These are phyloP conservation scores for Pisolithus tinctorius DNA, from an alignment of 768 basidiomycete genomes.

Conservation along the genomic window DNA sequence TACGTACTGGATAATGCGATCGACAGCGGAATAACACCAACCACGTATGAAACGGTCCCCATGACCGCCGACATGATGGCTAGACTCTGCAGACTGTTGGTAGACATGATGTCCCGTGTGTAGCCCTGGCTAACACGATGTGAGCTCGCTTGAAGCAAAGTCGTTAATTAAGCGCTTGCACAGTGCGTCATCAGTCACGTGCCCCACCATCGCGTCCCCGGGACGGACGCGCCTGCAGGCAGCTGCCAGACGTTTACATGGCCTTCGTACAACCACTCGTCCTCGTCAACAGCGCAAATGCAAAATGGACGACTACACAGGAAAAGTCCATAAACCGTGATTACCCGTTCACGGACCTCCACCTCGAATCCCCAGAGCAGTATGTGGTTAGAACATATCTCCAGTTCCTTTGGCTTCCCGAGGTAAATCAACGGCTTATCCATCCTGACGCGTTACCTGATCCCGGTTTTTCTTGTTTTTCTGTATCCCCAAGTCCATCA, in stretches of 20 bases:
- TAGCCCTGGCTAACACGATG: no score
- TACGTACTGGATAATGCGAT: conserved; percentile 60
- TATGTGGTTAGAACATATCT: conserved; percentile 60
- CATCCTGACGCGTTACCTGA: neutral
- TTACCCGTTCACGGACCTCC: conserved; percentile 43
- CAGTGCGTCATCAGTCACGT: no score
- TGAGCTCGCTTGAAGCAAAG: no score
- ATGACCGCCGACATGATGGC: conserved; percentile 50
- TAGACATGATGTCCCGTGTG: conserved; percentile 24
- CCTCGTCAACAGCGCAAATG: conserved; percentile 19
- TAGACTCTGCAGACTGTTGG: conserved; percentile 17
- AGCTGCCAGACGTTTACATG: neutral
- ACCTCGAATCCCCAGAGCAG: conserved; percentile 45
- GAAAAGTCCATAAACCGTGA: conserved; percentile 52
- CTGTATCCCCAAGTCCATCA: conserved; percentile 49
- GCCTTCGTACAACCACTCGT: conserved; percentile 8
- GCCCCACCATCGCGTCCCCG: no score
- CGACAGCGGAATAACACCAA: conserved; percentile 71
- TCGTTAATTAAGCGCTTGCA: no score
- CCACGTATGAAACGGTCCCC: conserved; percentile 55
- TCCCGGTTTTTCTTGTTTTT: no score
- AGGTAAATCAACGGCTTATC: conserved; percentile 35
- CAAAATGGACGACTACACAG: conserved; percentile 51
- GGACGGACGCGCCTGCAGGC: no score
- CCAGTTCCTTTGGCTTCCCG: conserved; percentile 74